Conservation (phyloP, 2,329 filamentous ascomycete genomes). For the Penicillium sp. region DNA sequence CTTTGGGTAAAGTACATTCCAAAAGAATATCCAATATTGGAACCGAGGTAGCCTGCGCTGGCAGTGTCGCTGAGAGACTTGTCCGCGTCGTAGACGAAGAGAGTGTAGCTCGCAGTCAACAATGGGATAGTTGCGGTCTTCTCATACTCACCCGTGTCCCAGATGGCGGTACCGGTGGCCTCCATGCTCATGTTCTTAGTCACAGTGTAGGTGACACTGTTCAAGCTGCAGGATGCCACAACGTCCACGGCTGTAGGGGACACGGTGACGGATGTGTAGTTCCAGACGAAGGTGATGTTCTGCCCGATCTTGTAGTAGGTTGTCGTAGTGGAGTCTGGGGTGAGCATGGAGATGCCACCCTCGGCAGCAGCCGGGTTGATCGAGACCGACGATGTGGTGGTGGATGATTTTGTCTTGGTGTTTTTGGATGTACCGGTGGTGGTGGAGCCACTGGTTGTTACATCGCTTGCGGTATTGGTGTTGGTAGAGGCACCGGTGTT, state of each 20-base stretch:
- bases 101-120: slow-evolving; percentile 62
- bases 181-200: slow-evolving; percentile 58
- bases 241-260: slow-evolving; percentile 63
- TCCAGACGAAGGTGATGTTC: slow-evolving; percentile 65
- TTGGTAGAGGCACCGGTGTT: slow-evolving; percentile 4
- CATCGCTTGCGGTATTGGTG: slow-evolving; percentile 16
- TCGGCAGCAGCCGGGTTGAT: slow-evolving; percentile 57
- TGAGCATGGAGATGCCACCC: slow-evolving; percentile 64
- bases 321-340: slow-evolving; percentile 52
- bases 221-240: slow-evolving; percentile 60
- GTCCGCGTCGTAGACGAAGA: slow-evolving; percentile 62
- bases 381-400: slow-evolving; percentile 36
- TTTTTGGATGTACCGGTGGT: slow-evolving; percentile 18
- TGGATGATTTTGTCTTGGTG: slow-evolving; percentile 22
- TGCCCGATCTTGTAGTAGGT: slow-evolving; percentile 67
- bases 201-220: slow-evolving; percentile 63
- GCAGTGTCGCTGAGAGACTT: slow-evolving; percentile 54
- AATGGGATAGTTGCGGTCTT: slow-evolving; percentile 52
- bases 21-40: slow-evolving; percentile 56
- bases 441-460: slow-evolving; percentile 15
- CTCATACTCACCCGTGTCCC: slow-evolving; percentile 61
- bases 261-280: slow-evolving; percentile 64
- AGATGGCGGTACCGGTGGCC: slow-evolving; percentile 55
- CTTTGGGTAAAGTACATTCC: slow-evolving; percentile 62
- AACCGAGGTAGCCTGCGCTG: slow-evolving; percentile 56